Evolutionary conservation across 1,284 basidiomycete species (phyloP).

Genomic region (Exobasidium cylindrosporum): DNA sequence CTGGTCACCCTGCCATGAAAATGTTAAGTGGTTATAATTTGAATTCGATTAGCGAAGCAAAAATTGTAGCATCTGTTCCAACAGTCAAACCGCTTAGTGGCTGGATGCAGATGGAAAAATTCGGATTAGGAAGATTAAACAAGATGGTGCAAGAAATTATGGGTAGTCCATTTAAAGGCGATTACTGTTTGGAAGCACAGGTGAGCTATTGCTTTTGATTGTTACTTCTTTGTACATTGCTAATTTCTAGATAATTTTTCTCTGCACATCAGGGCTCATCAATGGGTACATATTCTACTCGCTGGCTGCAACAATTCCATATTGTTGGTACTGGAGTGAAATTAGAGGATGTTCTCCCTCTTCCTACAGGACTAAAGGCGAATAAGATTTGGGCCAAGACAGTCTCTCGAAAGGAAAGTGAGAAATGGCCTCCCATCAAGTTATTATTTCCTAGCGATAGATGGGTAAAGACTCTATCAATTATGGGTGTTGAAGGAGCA

Average conservation of each 20-base stretch:
- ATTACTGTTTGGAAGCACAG: not conserved
- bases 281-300: conserved; percentile 36
- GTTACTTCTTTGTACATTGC: not conserved
- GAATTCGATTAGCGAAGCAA: conserved; percentile 7
- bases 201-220: not conserved
- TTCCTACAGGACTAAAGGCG: conserved; percentile 10
- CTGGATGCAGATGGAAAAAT: conserved; percentile 40
- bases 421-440: conserved; percentile 30
- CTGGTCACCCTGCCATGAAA: conserved; percentile 22
- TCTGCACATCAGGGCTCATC: conserved; percentile 51
- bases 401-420: not conserved
- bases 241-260: not conserved
- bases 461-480: conserved; percentile 30
- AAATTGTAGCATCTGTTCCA: conserved; percentile 11
- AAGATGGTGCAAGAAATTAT: conserved; percentile 27
- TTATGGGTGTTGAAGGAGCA: conserved; percentile 35
- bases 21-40: conserved; percentile 27
- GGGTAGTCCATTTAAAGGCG: conserved; percentile 1
- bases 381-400: conserved; percentile 3
- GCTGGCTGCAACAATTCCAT: conserved; percentile 52
- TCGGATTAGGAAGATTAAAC: conserved; percentile 39
- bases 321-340: conserved; percentile 33
- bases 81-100: conserved; percentile 13
- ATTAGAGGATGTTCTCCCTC: conserved; percentile 8
- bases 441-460: conserved; percentile 43